These are phyloP conservation scores for Datura wrightii DNA, from an alignment of 257 asterid genomes.

Conservation along the genomic window DNA sequence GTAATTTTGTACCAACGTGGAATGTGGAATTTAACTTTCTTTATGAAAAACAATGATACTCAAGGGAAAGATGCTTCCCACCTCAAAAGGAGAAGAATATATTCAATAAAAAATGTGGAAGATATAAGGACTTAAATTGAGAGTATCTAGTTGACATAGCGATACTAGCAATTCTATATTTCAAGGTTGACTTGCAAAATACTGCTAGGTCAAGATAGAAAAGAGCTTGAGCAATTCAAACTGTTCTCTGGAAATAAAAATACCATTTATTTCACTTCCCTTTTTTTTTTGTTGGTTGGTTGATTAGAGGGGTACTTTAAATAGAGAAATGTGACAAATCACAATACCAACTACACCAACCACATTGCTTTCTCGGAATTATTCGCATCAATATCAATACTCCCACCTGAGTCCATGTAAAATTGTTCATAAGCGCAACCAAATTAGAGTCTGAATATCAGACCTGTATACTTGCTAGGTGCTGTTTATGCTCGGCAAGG, in stretches of 20 bases:
- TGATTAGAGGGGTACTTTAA: constrained; percentile 11
- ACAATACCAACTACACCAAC: background rate
- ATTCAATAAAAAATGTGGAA: background rate
- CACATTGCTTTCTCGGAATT: constrained; percentile 11
- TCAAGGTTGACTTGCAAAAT: background rate
- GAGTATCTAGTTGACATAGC: background rate
- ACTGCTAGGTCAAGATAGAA: constrained; percentile 15
- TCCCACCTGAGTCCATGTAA: background rate
- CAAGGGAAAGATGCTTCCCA: background rate
- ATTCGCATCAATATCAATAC: background rate
- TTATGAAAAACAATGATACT: background rate
- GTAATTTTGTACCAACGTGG: background rate
- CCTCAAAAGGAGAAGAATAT: background rate
- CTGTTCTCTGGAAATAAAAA: background rate
- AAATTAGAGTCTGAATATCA: constrained; percentile 28
- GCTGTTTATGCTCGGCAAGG: constrained; percentile 90
- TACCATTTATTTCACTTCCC: background rate
- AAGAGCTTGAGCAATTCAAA: background rate
- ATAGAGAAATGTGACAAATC: background rate
- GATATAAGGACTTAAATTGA: background rate
- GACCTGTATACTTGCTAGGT: constrained; percentile 97
- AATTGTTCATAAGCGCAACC: background rate
- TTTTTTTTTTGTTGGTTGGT: background rate
- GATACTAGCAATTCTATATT: background rate
- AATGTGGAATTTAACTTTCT: background rate